Evolutionary conservation across 2,329 filamentous ascomycete genomes (phyloP), one percentile per base, ranked within the genome.

Genomic region (Mariannaea sp.): DNA sequence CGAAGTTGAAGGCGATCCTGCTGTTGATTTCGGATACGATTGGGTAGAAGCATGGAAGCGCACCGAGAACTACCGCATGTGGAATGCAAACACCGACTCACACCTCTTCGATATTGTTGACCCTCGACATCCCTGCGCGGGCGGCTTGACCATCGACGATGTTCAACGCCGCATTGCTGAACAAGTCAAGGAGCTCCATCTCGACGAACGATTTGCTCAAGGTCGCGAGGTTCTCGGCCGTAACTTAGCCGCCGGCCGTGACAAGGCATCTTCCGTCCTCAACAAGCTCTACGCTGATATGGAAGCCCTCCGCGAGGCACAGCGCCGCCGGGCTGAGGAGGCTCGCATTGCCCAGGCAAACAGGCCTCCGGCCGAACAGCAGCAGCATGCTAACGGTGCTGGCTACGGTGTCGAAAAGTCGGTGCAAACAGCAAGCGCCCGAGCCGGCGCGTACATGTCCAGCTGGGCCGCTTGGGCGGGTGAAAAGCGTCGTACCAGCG

Each of bases 31-130:
- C 71, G 87, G 89, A 27, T 72, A 79, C 17, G 89, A 96, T 19
- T 99, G 92, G 78, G 80, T 97, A 29, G 84, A 92, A n/a, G 84
- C 85, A 16, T 99, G 94, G 94, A 84, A 83, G 64, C 82, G 81
- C 57, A 97, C 93, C 0, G 88, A 96, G 57, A 97, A 97, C 69
- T 96, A 94, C 72, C 83, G 88, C 44, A 87, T 99, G 56, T 99
- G 95, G 84, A 81, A 92, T 59, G 79, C 82, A 12, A 77, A 89
- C 63, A 90, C 88, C 2, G 92, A 97, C 68, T 86, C 87, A 13
- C 89, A 96, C 66, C 81, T 99, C 13, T 99, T 97, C 68, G 93
- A 96, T 62, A 90, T 99, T 58, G 89, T 95, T 12, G 92, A 96
- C 68, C 94, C 94, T 2, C 87, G 87, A 56, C 94, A 99, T 71